These are phyloP conservation scores for Aspergillus aculeatinus DNA, from an alignment of 2,329 filamentous ascomycete genomes.

Conservation along the genomic window DNA sequence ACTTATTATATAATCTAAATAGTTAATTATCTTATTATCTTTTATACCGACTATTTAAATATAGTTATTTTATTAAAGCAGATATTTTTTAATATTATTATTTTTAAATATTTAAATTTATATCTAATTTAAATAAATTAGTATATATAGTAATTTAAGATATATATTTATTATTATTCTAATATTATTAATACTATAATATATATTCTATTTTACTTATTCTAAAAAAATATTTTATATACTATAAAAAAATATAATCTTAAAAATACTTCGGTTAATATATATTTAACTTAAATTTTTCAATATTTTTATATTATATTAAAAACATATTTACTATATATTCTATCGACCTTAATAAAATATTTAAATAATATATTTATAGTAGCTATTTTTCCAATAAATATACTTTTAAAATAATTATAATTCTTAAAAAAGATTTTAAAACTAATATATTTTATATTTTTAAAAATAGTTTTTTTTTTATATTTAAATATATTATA, in stretches of 20 bases:
- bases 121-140: background rate
- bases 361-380: no score
- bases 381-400: background rate
- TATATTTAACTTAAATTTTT: no score
- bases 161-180: background rate
- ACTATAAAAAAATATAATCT: no score
- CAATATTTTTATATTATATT: no score
- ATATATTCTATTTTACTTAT: background rate
- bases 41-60: background rate
- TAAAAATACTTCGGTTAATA: no score
- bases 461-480: no score
- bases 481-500: no score
- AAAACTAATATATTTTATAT: no score
- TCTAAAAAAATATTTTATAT: background rate
- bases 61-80: background rate
- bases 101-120: background rate
- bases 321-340: no score
- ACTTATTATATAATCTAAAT: background rate
- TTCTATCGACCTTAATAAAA: no score
- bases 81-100: background rate
- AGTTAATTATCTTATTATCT: background rate
- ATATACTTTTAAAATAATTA: no score
- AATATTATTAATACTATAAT: background rate
- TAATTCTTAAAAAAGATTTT: no score
- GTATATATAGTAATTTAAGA: background rate